Base-by-base conservation (phyloP, 495 filamentous ascomycete species). In the Apiosordaria backusii region DNA sequence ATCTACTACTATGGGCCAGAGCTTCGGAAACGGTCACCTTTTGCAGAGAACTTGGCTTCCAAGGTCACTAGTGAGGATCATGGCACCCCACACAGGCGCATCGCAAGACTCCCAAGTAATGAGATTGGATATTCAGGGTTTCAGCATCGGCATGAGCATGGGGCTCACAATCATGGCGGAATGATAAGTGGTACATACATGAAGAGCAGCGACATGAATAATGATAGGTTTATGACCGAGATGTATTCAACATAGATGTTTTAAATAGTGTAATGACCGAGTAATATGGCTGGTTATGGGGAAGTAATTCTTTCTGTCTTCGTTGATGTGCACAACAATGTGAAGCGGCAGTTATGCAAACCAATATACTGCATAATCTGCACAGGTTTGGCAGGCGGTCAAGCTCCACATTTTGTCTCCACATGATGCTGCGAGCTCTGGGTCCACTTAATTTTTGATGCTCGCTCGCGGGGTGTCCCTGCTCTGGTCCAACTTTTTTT, bases 1-100 rank as follows among this genome's bases (percentile, higher is more conserved):
- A 88, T 93, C 67, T 94, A 94, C 81, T 90, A 82, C 81, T 85
- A 89, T 61, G 92, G 92, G 0, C 90, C 90, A 0, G 68, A 65
- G 1, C 82, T 94, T 5, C 85, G 92, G 26, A 84, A 85, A 72
- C 82, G 87, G 1, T 91, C 88, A 18, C 85, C 86, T 0, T 93
- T 94, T 70, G 91, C 91, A 7, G 88, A 93, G 78, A 83, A 84
- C 57, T 75, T 92, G n/a, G 82, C 83, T 1, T 67, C 61, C 19
- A 57, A 67, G 15, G 63, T 60, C 6, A 68, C 68, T 7, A 67
- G 50, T 19, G 68, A 60, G 1, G 59, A 58, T 1, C 21, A 25
- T 4, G 68, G 71, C 1, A 63, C 63, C 9, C 58, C 65, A 19
- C 65, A 58, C n/a, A 40, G 68, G 22, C 27, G 63, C 2, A 50